Conservation (phyloP, 2,329 filamentous ascomycete species). For the Colletotrichum cereale region DNA sequence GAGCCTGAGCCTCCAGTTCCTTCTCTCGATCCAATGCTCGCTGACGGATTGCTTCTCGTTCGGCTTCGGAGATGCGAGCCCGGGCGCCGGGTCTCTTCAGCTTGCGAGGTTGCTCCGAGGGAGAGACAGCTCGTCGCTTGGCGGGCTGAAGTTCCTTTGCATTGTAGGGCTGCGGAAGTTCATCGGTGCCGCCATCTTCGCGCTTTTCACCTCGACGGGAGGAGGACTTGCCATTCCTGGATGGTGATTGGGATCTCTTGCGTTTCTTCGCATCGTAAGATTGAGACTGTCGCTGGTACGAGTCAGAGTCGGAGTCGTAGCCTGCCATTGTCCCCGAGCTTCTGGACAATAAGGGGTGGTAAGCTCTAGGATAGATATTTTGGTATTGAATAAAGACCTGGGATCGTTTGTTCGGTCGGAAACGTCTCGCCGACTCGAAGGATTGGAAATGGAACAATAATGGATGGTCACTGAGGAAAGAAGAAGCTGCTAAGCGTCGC, state of each 20-base stretch:
- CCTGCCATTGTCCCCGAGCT: conserved; percentile 40
- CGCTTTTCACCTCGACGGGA: conserved; percentile 41
- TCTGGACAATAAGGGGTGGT: neutral
- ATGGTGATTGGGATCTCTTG: conserved; percentile 53
- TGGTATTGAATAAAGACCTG: neutral
- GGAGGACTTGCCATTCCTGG: conserved; percentile 37
- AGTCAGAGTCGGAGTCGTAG: conserved; percentile 30
- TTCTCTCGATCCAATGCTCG: conserved; percentile 70
- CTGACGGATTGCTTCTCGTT: conserved; percentile 76
- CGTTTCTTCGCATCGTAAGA: conserved; percentile 58
- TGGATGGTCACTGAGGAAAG: neutral
- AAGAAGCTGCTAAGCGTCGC: conserved; percentile 28
- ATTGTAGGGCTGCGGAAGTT: conserved; percentile 71
- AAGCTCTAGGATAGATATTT: no score
- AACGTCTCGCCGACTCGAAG: neutral
- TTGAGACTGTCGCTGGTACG: conserved; percentile 34
- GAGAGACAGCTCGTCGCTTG: conserved; percentile 69
- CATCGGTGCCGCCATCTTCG: conserved; percentile 52
- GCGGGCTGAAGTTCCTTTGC: conserved; percentile 69
- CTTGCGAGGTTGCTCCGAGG: conserved; percentile 70
- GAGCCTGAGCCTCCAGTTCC: conserved; percentile 53
- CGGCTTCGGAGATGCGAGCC: conserved; percentile 74
- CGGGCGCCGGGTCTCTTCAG: conserved; percentile 77
- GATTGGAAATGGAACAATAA: neutral
- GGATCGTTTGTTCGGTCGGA: neutral